Evolutionary conservation across 192 early-diverging fungal genomes (phyloP), one percentile per base, ranked within the genome.

Genomic region (Lobosporangium transversale): DNA sequence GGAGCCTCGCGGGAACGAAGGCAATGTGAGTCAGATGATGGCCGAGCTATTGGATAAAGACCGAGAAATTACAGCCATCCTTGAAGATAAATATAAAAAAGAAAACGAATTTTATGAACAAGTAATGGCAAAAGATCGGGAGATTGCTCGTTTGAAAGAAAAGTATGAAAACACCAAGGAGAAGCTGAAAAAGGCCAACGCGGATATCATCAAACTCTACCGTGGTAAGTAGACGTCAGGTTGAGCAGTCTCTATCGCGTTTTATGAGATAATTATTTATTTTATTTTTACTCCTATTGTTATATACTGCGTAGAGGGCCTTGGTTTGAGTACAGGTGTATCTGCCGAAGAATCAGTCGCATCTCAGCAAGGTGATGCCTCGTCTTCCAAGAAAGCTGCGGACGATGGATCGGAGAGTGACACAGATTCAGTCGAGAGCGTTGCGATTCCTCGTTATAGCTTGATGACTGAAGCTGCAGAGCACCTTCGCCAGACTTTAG

Each of bases 381-480:
- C 14, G 37, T 40, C 37, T 14, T 7, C 14, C 8, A 40, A 40
- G 37, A 40, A 40, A 7, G 14, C 37, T 14, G 14, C 37, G 8
- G 8, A 40, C 37, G 14, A 7, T 40, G 37, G 37, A 24, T 35
- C 23, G 17, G 24, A n/a, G 1, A 44, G 50, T 3, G 57, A 44
- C 24, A 24, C 21, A 3, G 62, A 65, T 8, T 47, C 52, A 6
- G 24, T 35, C 9, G 26, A 51, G 2, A 40, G 35, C 10, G 2
- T 30, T 23, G 23, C 21, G 4, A 47, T 35, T 18, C 48, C 45
- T 14, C 67, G 54, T 17, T 42, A 58, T 35, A 24, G 43, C 14
- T 35, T 65, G 9, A 45, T 65, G 62, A 4, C 18, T 2, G 70
- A 75, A 43, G 62, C 71, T 20, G 31, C 71, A 4, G 63, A 53